Conservation (phyloP, 352 stramenopile species). For the Pythium biforme region DNA sequence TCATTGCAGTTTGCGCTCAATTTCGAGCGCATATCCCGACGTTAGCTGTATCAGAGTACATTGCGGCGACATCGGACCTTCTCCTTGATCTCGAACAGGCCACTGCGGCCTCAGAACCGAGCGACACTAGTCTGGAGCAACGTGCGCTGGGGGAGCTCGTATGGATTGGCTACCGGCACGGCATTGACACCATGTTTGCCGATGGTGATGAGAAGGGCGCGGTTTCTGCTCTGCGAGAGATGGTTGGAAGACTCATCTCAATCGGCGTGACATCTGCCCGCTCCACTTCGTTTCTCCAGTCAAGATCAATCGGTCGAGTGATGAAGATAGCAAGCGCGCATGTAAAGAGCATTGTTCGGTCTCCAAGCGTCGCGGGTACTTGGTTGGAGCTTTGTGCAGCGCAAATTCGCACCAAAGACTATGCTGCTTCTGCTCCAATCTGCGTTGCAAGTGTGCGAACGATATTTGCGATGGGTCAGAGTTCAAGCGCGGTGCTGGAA, state of each 20-base stretch:
- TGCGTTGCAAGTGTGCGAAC: conserved; percentile 13
- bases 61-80: conserved; percentile 8
- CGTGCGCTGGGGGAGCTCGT: conserved; percentile 9
- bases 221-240: conserved; percentile 12
- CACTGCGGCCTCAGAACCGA: background rate
- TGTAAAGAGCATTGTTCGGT: background rate
- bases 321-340: conserved; percentile 21
- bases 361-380: background rate
- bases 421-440: background rate
- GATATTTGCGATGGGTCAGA: conserved; percentile 4
- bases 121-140: background rate
- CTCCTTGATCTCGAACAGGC: conserved; percentile 11
- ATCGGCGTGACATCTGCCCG: background rate
- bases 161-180: conserved; percentile 22
- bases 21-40: background rate
- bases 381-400: conserved; percentile 20
- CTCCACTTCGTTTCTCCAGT: background rate
- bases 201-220: conserved; percentile 5
- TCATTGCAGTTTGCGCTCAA: conserved; percentile 2
- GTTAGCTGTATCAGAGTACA: background rate
- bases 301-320: conserved; percentile 11
- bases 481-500: background rate
- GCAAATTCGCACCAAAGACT: background rate
- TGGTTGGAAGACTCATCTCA: conserved; percentile 19
- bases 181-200: conserved; percentile 16